Evolutionary conservation across 108 stramenopile species (phyloP).

Genomic region (Cyclotella kingstonii): DNA sequence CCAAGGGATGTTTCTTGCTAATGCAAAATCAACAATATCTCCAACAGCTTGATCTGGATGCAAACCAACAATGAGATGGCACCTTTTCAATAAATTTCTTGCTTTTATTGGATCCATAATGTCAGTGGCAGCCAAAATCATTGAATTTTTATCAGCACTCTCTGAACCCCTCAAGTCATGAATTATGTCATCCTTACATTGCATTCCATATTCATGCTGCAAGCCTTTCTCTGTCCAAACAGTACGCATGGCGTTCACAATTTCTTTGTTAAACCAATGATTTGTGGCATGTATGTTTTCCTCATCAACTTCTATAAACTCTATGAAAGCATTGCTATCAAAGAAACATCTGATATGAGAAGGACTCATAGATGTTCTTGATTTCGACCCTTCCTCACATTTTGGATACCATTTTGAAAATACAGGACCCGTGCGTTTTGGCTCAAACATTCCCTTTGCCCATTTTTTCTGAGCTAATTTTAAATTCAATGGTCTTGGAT

Average conservation of each 20-base stretch:
- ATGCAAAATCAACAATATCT: conserved; percentile 40
- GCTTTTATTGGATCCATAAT: conserved; percentile 17
- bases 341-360: conserved; percentile 33
- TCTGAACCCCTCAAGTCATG: background rate
- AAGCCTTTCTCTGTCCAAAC: conserved; percentile 32
- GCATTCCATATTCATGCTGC: conserved; percentile 35
- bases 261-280: conserved; percentile 6
- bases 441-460: conserved; percentile 36
- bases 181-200: conserved; percentile 12
- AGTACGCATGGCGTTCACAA: conserved; percentile 18
- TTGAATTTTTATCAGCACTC: background rate
- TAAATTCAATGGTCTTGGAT: conserved; percentile 37
- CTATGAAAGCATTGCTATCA: conserved; percentile 10
- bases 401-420: conserved; percentile 45
- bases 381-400: conserved; percentile 30
- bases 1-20: conserved; percentile 33
- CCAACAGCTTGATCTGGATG: conserved; percentile 59
- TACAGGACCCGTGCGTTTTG: conserved; percentile 27
- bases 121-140: background rate
- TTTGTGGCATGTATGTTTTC: background rate
- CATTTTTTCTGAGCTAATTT: conserved; percentile 15
- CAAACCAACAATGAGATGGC: conserved; percentile 41
- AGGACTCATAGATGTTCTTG: conserved; percentile 22
- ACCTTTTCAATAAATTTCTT: conserved; percentile 6
- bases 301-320: conserved; percentile 13